phyloP scores from a whole-genome alignment of 768 basidiomycete species.

The Suillus spraguei region DNA sequence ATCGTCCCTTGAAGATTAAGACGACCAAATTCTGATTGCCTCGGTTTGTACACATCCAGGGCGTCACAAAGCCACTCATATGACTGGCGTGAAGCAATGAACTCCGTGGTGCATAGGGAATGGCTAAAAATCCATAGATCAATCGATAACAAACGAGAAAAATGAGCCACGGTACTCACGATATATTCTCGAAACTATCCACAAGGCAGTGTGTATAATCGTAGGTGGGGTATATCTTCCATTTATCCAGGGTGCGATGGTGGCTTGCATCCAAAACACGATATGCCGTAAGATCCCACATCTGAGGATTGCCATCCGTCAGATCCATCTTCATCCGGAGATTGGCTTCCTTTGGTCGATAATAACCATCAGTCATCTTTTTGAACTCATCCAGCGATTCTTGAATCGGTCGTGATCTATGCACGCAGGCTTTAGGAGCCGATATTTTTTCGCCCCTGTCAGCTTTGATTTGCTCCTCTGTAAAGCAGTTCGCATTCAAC shows the following conservation, averaged over 20 bases:
- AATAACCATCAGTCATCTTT: conserved; percentile 89
- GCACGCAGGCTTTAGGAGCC: conserved; percentile 81
- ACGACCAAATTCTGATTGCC: conserved; percentile 95
- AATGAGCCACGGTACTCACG: conserved; percentile 57
- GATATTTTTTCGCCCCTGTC: conserved; percentile 87
- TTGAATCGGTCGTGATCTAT: conserved; percentile 80
- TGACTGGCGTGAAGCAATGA: conserved; percentile 92
- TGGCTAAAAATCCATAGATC: conserved; percentile 54
- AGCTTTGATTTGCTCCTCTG: conserved; percentile 91
- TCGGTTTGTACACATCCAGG: conserved; percentile 95
- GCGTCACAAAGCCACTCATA: conserved; percentile 99
- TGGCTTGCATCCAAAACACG: conserved; percentile 89
- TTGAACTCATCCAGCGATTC: conserved; percentile 90
- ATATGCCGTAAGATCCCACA: conserved; percentile 99
- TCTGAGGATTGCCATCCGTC: conserved; percentile 91
- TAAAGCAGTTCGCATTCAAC: conserved; percentile 3
- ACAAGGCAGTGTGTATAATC: conserved; percentile 98
- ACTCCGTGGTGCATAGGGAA: conserved; percentile 95
- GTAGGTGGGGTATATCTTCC: conserved; percentile 98
- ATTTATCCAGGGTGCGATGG: conserved; percentile 90
- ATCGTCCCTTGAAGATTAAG: conserved; percentile 92
- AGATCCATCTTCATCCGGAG: conserved; percentile 98
- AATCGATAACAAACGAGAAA: not conserved
- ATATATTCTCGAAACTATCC: conserved; percentile 98
- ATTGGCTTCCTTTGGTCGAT: conserved; percentile 89